A percentile compares a stretch with the other conserved stretches of the same genome.
phyloP scores from a whole-genome alignment of 1,284 basidiomycete genomes.

The Puccinia polysora region DNA sequence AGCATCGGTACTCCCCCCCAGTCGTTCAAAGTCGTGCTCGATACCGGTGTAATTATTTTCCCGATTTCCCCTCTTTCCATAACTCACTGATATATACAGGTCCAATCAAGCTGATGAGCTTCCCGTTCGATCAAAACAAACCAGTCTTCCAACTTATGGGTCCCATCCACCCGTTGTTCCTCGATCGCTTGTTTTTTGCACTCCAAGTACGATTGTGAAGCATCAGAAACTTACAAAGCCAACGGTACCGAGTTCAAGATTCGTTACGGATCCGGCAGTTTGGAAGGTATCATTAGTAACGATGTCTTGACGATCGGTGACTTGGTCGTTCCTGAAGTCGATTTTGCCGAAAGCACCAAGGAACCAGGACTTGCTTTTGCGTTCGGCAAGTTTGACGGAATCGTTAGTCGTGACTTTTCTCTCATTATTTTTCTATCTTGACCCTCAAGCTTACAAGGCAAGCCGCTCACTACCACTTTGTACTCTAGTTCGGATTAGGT shows the following conservation, averaged over 20 bases:
- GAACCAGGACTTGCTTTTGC: conserved; percentile 97
- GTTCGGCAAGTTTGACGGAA: conserved; percentile 71
- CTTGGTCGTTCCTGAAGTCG: conserved; percentile 68
- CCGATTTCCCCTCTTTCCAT: conserved; percentile 67
- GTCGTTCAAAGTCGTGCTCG: conserved; percentile 49
- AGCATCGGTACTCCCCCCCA: conserved; percentile 74
- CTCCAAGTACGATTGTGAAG: conserved; percentile 78
- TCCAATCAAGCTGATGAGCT: conserved; percentile 10
- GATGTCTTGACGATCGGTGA: conserved; percentile 82
- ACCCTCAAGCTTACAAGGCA: too few species aligned
- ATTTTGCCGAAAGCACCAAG: conserved; percentile 94
- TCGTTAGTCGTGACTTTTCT: not conserved
- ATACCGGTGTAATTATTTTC: conserved; percentile 18
- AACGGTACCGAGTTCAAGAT: conserved; percentile 91
- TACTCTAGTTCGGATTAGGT: conserved; percentile 87
- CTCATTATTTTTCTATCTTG: conserved; percentile 3
- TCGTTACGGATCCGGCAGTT: conserved; percentile 91
- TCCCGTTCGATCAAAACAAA: too few species aligned
- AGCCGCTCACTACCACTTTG: too few species aligned
- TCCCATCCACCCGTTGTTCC: conserved; percentile 79
- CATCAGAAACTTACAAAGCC: conserved; percentile 80
- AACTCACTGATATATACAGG: conserved; percentile 70
- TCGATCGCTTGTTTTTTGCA: conserved; percentile 98
- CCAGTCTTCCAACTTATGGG: conserved; percentile 82
- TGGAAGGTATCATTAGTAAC: conserved; percentile 91